Percentiles rank a stretch among this genome's conserved stretches.
These are phyloP conservation scores for Picea glauca DNA, from an alignment of 75 land plant species.

Conservation along the genomic window DNA sequence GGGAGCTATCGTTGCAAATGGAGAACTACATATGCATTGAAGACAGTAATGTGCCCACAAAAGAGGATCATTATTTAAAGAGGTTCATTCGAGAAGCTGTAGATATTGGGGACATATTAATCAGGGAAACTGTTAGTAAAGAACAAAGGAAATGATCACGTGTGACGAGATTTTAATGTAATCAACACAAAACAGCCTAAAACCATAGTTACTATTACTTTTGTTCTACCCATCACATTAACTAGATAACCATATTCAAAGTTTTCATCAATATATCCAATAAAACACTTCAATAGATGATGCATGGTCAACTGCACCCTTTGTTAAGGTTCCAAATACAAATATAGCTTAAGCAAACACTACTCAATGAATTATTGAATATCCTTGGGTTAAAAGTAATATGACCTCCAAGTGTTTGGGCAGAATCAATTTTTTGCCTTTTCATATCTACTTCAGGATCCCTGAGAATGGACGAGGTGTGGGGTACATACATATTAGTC, in stretches of 20 bases:
- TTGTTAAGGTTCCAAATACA: background rate
- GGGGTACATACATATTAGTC: slow-evolving; percentile 5
- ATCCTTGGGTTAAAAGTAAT: background rate
- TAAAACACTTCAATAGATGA: slow-evolving; percentile 20
- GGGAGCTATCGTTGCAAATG: no score
- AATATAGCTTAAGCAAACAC: background rate
- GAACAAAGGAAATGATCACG: background rate
- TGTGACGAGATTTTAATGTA: background rate
- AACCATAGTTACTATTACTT: background rate
- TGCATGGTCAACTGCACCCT: slow-evolving; percentile 12
- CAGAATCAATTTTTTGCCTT: background rate
- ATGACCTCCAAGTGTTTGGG: background rate
- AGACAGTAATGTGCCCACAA: no score
- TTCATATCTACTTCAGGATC: background rate
- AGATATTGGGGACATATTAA: slow-evolving; percentile 1
- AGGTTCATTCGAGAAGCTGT: no score
- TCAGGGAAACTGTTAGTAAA: slow-evolving; percentile 12
- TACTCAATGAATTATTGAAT: background rate
- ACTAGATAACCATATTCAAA: slow-evolving; percentile 86
- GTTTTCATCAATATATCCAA: slow-evolving; percentile 72
- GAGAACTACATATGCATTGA: no score
- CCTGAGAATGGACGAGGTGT: background rate
- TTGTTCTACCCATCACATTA: slow-evolving; percentile 47
- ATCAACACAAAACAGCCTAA: background rate
- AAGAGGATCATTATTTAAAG: no score